A percentile compares a stretch with the other conserved stretches of the same genome.
These are phyloP conservation scores for Choanephora cucurbitarum DNA, from an alignment of 371 early-diverging fungal species.

Conservation along the genomic window DNA sequence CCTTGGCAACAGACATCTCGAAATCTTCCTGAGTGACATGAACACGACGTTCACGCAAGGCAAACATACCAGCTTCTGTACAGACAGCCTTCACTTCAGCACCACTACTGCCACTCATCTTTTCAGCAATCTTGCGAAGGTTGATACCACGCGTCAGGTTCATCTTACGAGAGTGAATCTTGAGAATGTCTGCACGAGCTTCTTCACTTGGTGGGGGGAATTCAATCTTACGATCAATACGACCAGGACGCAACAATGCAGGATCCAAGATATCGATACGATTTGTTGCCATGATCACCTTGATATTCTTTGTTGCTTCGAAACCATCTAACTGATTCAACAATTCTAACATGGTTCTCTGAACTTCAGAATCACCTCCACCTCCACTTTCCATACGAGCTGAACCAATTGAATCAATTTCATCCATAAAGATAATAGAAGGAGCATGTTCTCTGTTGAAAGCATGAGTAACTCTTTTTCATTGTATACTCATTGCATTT, in stretches of 20 bases:
- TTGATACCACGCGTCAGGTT: conserved; percentile 98
- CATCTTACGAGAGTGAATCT: conserved; percentile 99
- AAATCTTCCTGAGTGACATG: conserved; percentile 99
- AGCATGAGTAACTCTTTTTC: background rate
- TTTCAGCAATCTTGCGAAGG: conserved; percentile 98
- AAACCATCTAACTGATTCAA: conserved; percentile 99
- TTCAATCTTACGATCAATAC: conserved; percentile 99
- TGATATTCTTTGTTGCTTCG: conserved; percentile 99
- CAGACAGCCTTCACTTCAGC: conserved; percentile 89
- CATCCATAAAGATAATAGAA: conserved; percentile 99
- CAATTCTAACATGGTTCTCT: conserved; percentile 99
- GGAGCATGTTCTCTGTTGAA: conserved; percentile 88
- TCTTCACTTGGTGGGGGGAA: conserved; percentile 92
- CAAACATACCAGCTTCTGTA: conserved; percentile 99
- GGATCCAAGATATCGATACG: conserved; percentile 99
- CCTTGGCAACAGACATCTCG: conserved; percentile 99
- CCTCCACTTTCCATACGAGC: conserved; percentile 98
- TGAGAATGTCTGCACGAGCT: conserved; percentile 98
- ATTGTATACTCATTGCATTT: conserved; percentile 2
- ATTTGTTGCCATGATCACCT: conserved; percentile 67
- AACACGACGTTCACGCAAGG: conserved; percentile 98
- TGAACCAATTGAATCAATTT: conserved; percentile 99
- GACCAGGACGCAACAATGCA: conserved; percentile 98
- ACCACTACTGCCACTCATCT: conserved; percentile 98
- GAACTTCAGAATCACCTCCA: conserved; percentile 98